phyloP scores from a whole-genome alignment of 2,329 filamentous ascomycete species.

The Ceratocystis lukuohia region DNA sequence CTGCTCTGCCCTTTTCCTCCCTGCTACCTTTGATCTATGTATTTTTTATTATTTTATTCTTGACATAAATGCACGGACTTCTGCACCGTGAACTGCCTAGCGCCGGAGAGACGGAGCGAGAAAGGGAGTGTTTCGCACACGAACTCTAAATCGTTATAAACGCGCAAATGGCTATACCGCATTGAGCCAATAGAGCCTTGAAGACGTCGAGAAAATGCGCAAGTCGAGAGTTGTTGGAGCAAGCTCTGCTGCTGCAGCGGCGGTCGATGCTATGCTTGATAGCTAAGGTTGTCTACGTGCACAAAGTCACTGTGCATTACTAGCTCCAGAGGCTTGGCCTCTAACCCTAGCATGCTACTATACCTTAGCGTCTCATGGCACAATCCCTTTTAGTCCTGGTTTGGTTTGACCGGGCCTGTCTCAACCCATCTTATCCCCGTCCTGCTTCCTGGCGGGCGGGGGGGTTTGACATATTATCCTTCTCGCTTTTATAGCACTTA shows the following conservation, averaged over 20 bases:
- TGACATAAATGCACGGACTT: slow-evolving; percentile 4
- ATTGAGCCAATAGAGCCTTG: background rate
- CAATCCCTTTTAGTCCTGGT: too few relatives aligned
- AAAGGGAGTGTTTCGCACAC: background rate
- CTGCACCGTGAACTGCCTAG: background rate
- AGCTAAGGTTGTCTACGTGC: too few relatives aligned
- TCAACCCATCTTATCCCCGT: background rate
- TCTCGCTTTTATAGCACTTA: background rate
- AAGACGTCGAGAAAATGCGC: too few relatives aligned
- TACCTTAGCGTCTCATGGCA: too few relatives aligned
- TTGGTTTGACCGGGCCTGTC: too few relatives aligned
- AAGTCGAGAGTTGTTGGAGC: too few relatives aligned
- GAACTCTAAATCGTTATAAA: background rate
- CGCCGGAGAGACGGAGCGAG: background rate
- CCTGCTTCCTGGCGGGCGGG: background rate
- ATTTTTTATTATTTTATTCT: background rate
- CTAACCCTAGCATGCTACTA: background rate
- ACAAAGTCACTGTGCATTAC: too few relatives aligned
- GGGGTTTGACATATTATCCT: background rate
- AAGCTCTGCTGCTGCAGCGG: too few relatives aligned
- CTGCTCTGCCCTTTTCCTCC: too few relatives aligned
- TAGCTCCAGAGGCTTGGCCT: background rate
- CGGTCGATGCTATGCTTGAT: too few relatives aligned
- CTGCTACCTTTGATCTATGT: background rate
- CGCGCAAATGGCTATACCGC: background rate